Conservation (phyloP, 2,329 filamentous ascomycete species). For the Stagonosporopsis chrysanthemi region DNA sequence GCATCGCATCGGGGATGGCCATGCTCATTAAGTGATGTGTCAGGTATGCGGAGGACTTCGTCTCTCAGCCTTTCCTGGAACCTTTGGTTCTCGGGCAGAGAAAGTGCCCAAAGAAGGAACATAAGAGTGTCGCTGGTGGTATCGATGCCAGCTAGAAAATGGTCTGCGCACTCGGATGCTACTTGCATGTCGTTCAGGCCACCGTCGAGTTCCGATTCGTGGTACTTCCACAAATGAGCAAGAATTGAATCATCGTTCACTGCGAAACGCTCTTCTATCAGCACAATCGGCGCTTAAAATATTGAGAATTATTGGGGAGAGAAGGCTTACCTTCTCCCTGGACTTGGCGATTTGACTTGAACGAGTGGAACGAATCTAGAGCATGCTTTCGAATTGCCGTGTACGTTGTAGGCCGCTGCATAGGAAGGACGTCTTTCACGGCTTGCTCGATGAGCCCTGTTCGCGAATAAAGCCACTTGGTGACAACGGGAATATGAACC, state of each 20-base stretch:
- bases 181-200: not conserved
- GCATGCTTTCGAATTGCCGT: slow-evolving; percentile 2
- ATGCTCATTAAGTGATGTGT: not conserved
- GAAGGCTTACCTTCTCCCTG: not conserved
- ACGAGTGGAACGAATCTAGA: not conserved
- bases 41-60: not conserved
- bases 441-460: not conserved
- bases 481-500: not conserved
- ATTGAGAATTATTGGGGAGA: no score
- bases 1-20: not conserved
- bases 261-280: not conserved
- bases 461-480: not conserved
- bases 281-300: not conserved
- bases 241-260: not conserved
- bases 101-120: slow-evolving; percentile 2
- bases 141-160: slow-evolving; percentile 1
- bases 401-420: slow-evolving; percentile 3
- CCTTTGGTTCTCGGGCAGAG: not conserved
- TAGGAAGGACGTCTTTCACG: not conserved
- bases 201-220: not conserved
- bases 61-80: not conserved
- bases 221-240: slow-evolving; percentile 3
- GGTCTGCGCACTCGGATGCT: slow-evolving; percentile 3
- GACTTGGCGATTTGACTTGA: not conserved
- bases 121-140: slow-evolving; percentile 2